These are phyloP conservation scores for Mangifera indica DNA, from an alignment of 345 rosid genomes.

Conservation along the genomic window DNA sequence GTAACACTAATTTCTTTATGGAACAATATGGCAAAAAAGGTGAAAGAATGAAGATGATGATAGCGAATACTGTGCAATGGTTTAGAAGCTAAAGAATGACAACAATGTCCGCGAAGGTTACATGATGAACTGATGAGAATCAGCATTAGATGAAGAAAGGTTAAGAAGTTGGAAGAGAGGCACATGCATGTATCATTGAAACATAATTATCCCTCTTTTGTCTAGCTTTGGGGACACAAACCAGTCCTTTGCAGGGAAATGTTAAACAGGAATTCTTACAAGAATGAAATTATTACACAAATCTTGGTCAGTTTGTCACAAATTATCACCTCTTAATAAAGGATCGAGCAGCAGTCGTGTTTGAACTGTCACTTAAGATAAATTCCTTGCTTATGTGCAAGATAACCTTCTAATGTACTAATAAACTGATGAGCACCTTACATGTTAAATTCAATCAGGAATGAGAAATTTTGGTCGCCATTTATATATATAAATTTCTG, in stretches of 20 bases:
- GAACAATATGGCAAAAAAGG: neutral
- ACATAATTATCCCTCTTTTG: neutral
- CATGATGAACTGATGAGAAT: no score
- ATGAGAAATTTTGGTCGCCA: neutral
- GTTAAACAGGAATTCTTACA: neutral
- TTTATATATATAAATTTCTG: no score
- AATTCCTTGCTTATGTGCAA: neutral
- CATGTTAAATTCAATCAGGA: neutral
- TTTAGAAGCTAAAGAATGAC: no score
- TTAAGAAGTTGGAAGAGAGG: no score
- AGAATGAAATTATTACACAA: neutral
- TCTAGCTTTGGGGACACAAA: neutral
- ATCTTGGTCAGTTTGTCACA: neutral
- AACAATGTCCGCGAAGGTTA: no score
- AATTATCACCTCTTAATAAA: neutral
- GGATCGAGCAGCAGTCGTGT: neutral
- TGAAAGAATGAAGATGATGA: neutral
- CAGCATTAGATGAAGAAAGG: no score
- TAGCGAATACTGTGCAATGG: no score
- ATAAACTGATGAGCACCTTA: neutral
- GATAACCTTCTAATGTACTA: no score
- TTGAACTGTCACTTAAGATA: neutral
- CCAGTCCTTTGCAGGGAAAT: neutral
- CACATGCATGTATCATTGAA: neutral
- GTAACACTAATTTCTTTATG: neutral